A percentile compares a stretch with the other conserved stretches of the same genome.
phyloP scores from a whole-genome alignment of 2,329 filamentous ascomycete genomes.

The Alternaria sp. region DNA sequence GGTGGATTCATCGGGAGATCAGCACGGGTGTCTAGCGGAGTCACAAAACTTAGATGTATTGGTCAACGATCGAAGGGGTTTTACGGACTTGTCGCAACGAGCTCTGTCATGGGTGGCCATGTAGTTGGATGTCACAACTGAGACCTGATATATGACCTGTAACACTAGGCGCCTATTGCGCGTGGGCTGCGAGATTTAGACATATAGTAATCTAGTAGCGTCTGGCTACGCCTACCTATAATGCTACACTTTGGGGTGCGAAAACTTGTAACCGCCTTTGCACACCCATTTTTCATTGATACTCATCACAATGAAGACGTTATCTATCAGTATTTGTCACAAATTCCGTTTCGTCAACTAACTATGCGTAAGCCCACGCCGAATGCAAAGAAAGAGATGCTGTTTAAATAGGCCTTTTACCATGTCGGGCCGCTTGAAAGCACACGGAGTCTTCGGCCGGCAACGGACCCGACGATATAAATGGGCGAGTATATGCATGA shows the following conservation, averaged over 20 bases:
- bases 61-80: background rate
- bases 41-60: background rate
- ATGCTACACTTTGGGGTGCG: background rate
- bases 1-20: background rate
- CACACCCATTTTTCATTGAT: background rate
- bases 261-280: background rate
- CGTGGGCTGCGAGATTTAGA: background rate
- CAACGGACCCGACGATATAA: background rate
- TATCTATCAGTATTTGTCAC: background rate
- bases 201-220: background rate
- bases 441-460: background rate
- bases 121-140: background rate
- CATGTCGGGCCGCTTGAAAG: background rate
- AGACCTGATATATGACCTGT: background rate
- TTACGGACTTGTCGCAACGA: background rate
- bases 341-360: background rate
- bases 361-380: background rate
- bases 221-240: background rate
- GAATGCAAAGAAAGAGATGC: background rate
- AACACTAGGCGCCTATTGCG: background rate
- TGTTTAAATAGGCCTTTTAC: background rate
- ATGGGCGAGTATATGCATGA: slow-evolving; percentile 3
- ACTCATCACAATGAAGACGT: background rate
- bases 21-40: background rate
- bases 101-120: background rate